Evolutionary conservation across 768 basidiomycete species (phyloP), one percentile per base, ranked within the genome.

Genomic region (Boletus tomentosulus): DNA sequence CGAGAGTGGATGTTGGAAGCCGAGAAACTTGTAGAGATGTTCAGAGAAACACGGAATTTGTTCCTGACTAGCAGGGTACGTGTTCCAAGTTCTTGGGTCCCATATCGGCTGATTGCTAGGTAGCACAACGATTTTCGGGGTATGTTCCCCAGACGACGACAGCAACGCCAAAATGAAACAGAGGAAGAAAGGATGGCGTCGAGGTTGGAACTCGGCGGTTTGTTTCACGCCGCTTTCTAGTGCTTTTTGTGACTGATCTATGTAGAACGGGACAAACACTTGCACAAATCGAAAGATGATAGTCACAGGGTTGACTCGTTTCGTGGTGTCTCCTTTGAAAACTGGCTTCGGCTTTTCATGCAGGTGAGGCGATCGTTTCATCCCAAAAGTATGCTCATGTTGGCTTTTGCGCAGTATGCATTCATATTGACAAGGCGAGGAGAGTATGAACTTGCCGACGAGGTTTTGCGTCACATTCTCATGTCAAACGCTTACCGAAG

Each of bases 301-400:
- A 65, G 65, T 41, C 69, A 74, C 52, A 76, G 74, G 27, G 78
- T 89, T 2, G 78, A 84, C 47, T 75, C 81, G 0, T 98, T 95
- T 68, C 85, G 95, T 11, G 89, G 90, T 0, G 76, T 96, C 34
- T 77, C 77, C 4, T 92, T 92, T 60, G 87, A 88, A 51, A 84
- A 88, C 49, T 99, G 96, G 96, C 66, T 96, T 46, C 76, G 77
- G 15, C 63, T 98, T 38, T 85, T 93, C 65, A 83, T 97, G 75
- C 89, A 94, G 77, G 96, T 92, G 48, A 51, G 49, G 7, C 38
- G 33, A 37, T 33, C 22, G 1, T n/a, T 46, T 35, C 16, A 25
- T 30, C 5, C 5, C 13, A 6, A 12, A 28, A 15, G 16, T 53
- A 38, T 56, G 61, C 66, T 37, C 11, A 47, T 3, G 19, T n/a